Evolutionary conservation across 2,329 filamentous ascomycete genomes (phyloP).

Genomic region (Neurospora crassa): DNA sequence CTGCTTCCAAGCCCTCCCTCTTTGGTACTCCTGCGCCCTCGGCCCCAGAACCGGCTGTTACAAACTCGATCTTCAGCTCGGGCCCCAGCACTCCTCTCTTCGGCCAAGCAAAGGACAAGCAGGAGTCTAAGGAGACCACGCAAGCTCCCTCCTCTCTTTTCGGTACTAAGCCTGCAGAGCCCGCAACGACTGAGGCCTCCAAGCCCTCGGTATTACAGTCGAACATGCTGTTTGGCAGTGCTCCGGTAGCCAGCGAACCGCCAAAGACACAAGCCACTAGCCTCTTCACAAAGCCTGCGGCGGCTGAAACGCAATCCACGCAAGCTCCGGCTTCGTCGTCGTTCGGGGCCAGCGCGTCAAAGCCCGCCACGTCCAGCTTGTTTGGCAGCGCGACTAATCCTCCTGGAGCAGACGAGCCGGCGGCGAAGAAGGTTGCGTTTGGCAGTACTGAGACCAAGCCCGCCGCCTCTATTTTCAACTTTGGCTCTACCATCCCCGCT

Average conservation of each 20-base stretch:
- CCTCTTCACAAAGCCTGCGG: constrained; percentile 14
- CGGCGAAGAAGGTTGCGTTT: constrained; percentile 20
- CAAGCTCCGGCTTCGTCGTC: constrained; percentile 10
- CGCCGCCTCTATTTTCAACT: constrained; percentile 12
- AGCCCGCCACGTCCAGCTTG: constrained; percentile 10
- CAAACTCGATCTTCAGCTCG: constrained; percentile 13
- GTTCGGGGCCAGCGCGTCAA: constrained; percentile 5
- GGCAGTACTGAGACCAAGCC: constrained; percentile 10
- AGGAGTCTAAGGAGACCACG: constrained; percentile 9
- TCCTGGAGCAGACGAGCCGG: constrained; percentile 10
- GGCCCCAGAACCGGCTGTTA: constrained; percentile 3
- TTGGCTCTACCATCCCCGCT: constrained; percentile 10
- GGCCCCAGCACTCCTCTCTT: constrained; percentile 4
- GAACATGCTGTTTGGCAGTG: constrained; percentile 29
- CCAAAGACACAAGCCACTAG: constrained; percentile 7
- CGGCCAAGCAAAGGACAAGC: constrained; percentile 11
- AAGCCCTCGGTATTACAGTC: constrained; percentile 21
- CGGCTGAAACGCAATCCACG: constrained; percentile 3
- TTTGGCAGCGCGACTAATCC: constrained; percentile 12
- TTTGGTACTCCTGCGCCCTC: constrained; percentile 10
- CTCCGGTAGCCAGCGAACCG: constrained; percentile 1
- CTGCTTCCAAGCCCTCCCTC: constrained; percentile 5
- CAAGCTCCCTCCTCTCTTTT: constrained; percentile 13
- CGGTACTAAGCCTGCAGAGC: constrained; percentile 10
- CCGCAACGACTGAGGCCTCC: constrained; percentile 7